A percentile compares a stretch with the other conserved stretches of the same genome.
These are phyloP conservation scores for Fusarium burgessii DNA, from an alignment of 2,329 filamentous ascomycete species.

Conservation along the genomic window DNA sequence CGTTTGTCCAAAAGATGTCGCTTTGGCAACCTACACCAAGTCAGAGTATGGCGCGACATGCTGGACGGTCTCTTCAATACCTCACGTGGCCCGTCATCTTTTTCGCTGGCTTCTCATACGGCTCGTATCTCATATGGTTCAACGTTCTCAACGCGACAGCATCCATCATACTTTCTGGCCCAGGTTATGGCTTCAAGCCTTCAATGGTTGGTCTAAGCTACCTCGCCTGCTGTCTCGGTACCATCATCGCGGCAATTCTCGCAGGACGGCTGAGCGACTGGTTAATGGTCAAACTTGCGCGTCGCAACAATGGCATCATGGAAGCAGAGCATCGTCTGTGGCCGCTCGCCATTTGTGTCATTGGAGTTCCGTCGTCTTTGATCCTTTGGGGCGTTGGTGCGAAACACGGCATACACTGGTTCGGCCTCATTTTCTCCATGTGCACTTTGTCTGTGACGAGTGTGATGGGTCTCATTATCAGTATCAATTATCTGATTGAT, in stretches of 20 bases:
- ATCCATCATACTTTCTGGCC: slow-evolving; percentile 54
- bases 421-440: slow-evolving; percentile 57
- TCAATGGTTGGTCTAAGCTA: slow-evolving; percentile 56
- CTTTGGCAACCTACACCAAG: slow-evolving; percentile 53
- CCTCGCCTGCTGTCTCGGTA: slow-evolving; percentile 53
- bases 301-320: slow-evolving; percentile 56
- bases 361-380: slow-evolving; percentile 47
- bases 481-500: slow-evolving; percentile 57
- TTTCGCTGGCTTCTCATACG: slow-evolving; percentile 58
- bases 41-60: slow-evolving; percentile 52
- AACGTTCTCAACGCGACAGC: slow-evolving; percentile 59
- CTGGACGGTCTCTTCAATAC: slow-evolving; percentile 53
- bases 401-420: slow-evolving; percentile 55
- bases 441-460: slow-evolving; percentile 50
- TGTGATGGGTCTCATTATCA: slow-evolving; percentile 53
- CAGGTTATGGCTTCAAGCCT: slow-evolving; percentile 55
- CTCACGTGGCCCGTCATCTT: slow-evolving; percentile 58
- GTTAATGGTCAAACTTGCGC: slow-evolving; percentile 53
- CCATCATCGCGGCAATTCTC: slow-evolving; percentile 44
- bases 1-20: slow-evolving; percentile 57
- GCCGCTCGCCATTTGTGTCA: slow-evolving; percentile 51
- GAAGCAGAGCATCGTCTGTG: slow-evolving; percentile 58
- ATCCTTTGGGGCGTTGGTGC: slow-evolving; percentile 54
- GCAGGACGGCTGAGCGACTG: slow-evolving; percentile 55
- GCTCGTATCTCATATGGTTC: slow-evolving; percentile 57